Conservation (phyloP, 345 rosid genomes). For the Gossypium turneri region DNA sequence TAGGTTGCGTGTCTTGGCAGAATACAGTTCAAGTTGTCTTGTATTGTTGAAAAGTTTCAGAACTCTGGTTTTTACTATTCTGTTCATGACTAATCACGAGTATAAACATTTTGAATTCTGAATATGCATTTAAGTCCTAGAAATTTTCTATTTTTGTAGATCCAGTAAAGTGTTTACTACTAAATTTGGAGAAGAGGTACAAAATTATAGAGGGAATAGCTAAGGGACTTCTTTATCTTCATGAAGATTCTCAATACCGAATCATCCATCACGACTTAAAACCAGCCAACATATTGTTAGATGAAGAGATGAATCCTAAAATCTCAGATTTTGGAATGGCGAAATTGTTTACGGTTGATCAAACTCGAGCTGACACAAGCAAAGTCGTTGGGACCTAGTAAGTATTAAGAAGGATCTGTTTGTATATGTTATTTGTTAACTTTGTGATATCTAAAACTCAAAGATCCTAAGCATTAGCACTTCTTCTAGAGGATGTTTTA, state of each 20-base stretch:
- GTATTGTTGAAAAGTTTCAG: too few species aligned
- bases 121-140: too few species aligned
- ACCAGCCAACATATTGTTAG: not conserved
- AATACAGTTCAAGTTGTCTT: too few species aligned
- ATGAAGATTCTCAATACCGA: not conserved
- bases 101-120: too few species aligned
- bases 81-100: too few species aligned
- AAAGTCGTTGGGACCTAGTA: not conserved
- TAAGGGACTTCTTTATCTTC: not conserved
- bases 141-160: too few species aligned
- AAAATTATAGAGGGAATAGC: not conserved
- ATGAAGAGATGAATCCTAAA: not conserved
- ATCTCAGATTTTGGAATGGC: constrained; percentile 3
- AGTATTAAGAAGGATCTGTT: not conserved
- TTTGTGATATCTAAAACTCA: too few species aligned
- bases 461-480: too few species aligned
- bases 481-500: not conserved
- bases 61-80: too few species aligned
- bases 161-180: not conserved
- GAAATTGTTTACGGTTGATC: not conserved
- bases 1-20: too few species aligned
- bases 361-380: not conserved
- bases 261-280: not conserved
- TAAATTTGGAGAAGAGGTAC: not conserved
- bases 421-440: too few species aligned